These are phyloP conservation scores for Warburgia ugandensis DNA, from an alignment of 164 flowering plant species.

Conservation along the genomic window DNA sequence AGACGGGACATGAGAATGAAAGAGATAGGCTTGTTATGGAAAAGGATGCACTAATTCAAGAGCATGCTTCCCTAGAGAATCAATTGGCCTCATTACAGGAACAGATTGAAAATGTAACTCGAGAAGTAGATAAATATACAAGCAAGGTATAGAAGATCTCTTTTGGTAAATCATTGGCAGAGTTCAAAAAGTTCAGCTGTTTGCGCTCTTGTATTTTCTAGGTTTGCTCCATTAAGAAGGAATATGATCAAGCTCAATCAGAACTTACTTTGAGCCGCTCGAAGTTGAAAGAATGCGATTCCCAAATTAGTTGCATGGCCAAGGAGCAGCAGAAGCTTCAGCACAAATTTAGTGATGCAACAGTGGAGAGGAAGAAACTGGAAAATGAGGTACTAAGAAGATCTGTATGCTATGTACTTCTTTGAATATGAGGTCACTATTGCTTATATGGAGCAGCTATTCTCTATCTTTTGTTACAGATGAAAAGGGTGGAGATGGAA, in stretches of 20 bases:
- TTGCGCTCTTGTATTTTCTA: conserved; percentile 16
- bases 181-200: not conserved
- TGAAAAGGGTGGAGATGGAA: conserved; percentile 85
- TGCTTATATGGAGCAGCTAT: not conserved
- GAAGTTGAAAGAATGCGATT: conserved; percentile 89
- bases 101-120: conserved; percentile 44
- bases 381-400: conserved; percentile 83
- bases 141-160: conserved; percentile 34
- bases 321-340: conserved; percentile 83
- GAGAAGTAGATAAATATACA: conserved; percentile 52
- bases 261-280: conserved; percentile 48
- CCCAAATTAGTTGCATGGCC: conserved; percentile 56
- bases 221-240: conserved; percentile 47
- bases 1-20: conserved; percentile 76
- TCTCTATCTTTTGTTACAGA: conserved; percentile 29
- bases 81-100: conserved; percentile 43
- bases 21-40: conserved; percentile 86
- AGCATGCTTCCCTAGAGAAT: conserved; percentile 54
- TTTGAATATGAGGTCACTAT: no score
- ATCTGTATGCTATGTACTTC: no score
- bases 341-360: conserved; percentile 56
- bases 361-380: conserved; percentile 76
- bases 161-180: not conserved
- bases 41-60: conserved; percentile 73
- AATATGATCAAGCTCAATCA: conserved; percentile 51